Evolutionary conservation across 2,329 filamentous ascomycete species (phyloP).

Genomic region (Teratosphaeria epicoccoides): DNA sequence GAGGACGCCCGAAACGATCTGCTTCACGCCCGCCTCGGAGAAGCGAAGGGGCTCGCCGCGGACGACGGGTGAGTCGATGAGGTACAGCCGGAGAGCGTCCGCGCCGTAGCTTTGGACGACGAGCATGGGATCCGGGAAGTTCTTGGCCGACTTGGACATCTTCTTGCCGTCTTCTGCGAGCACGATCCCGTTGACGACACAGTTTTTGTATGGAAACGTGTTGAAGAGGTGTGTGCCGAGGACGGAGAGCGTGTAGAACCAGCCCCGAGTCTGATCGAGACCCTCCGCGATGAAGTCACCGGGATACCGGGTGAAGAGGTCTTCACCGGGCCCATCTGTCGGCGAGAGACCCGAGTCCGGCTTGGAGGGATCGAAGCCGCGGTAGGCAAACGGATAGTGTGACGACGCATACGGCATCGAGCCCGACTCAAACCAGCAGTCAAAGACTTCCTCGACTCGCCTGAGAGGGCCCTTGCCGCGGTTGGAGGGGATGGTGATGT

Average conservation of each 20-base stretch:
- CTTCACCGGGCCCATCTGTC: constrained; percentile 27
- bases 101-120: constrained; percentile 84
- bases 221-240: constrained; percentile 82
- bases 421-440: constrained; percentile 95
- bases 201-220: constrained; percentile 81
- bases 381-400: constrained; percentile 87
- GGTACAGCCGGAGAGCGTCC: constrained; percentile 84
- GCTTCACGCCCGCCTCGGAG: constrained; percentile 85
- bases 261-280: constrained; percentile 85
- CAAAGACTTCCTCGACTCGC: constrained; percentile 80
- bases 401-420: constrained; percentile 89
- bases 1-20: constrained; percentile 84
- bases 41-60: constrained; percentile 83
- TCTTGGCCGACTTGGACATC: constrained; percentile 96
- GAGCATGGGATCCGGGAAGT: constrained; percentile 78
- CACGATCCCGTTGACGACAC: constrained; percentile 91
- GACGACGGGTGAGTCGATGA: constrained; percentile 94
- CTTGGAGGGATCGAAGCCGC: constrained; percentile 39
- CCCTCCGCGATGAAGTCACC: constrained; percentile 93
- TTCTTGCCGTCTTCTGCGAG: constrained; percentile 94
- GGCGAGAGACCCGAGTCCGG: constrained; percentile 19
- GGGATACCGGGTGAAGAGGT: constrained; percentile 71
- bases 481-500: constrained; percentile 87
- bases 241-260: constrained; percentile 91
- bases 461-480: constrained; percentile 73